Conservation (phyloP, 2,329 filamentous ascomycete species). For the Apiospora rasikravindrae region DNA sequence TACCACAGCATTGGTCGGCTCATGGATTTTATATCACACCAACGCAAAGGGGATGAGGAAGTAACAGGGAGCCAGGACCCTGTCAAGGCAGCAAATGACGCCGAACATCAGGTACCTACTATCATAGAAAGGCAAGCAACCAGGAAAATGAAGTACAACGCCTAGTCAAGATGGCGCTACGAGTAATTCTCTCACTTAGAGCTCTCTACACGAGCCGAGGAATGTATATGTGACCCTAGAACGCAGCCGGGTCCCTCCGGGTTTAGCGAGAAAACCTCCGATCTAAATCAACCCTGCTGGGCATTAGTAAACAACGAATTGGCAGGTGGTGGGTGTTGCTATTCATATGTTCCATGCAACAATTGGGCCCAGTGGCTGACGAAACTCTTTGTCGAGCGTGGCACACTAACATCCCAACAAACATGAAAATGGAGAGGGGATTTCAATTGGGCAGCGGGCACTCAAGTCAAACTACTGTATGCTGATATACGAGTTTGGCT, state of each 20-base stretch:
- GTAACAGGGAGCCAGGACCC: neutral
- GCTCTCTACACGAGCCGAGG: neutral
- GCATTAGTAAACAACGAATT: neutral
- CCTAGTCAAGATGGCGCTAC: neutral
- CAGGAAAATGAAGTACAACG: constrained; percentile 14
- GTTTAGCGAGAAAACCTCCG: neutral
- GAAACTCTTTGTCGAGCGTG: neutral
- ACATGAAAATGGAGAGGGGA: neutral
- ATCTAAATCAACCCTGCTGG: constrained; percentile 1
- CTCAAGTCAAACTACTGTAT: neutral
- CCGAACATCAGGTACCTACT: constrained; percentile 11
- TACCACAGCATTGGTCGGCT: constrained; percentile 4
- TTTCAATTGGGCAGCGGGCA: neutral
- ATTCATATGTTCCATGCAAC: neutral
- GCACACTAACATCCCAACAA: neutral
- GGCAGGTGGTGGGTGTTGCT: neutral
- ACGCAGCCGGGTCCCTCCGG: neutral
- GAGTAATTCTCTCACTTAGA: neutral
- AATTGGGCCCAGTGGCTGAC: neutral
- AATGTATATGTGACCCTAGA: neutral
- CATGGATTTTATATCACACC: neutral
- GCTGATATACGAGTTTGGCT: neutral
- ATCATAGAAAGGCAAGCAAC: constrained; percentile 14
- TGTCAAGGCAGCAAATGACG: constrained; percentile 6
- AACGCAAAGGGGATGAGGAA: neutral